Evolutionary conservation across 345 rosid species (phyloP), one percentile per base, ranked within the genome.

Genomic region (Hirschfeldia incana): DNA sequence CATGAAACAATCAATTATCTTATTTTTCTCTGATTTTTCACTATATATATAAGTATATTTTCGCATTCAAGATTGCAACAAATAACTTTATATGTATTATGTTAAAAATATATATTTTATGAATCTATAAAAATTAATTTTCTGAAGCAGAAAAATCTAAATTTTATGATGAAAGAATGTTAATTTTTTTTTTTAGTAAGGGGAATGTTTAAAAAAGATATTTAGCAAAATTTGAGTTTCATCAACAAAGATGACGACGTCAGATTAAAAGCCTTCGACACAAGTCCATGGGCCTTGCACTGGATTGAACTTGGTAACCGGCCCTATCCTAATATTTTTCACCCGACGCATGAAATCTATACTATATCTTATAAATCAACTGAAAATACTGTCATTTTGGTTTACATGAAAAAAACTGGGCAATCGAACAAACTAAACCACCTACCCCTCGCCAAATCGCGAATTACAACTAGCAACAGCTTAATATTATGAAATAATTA

Each of bases 381-480:
- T 34, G 58, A 73, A 34, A n/a, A n/a, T 46, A 49, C 69, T 37
- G 67, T 46, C 57, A 66, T 73, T 73, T 60, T 34, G 69, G 63
- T 67, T 57, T 17, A 60, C 27, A 67, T 65, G 77, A 21, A 46
- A 46, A 53, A 59, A 78, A 73, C 69, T 26, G 37, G 70, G 63
- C 69, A 7, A 73, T 36, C 10, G n/a, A 73, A 49, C 39, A 55
- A 36, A 59, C 33, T 46, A 59, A 59, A 46, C 21, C 60, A 27
- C 28, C 77, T 72, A 42, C 9, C 58, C 74, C 17, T 67, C 59
- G 46, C 78, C 13, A 73, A 46, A 73, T 66, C 8, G 82, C 73
- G 37, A 2, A 30, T 67, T 59, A 79, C 82, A 67, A 68, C 26
- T 79, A 59, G 58, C 75, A 4, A 74, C 78, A 13, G 66, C 7